Base-by-base conservation (phyloP, 768 basidiomycete species). In the Calocybe gangraenosa region DNA sequence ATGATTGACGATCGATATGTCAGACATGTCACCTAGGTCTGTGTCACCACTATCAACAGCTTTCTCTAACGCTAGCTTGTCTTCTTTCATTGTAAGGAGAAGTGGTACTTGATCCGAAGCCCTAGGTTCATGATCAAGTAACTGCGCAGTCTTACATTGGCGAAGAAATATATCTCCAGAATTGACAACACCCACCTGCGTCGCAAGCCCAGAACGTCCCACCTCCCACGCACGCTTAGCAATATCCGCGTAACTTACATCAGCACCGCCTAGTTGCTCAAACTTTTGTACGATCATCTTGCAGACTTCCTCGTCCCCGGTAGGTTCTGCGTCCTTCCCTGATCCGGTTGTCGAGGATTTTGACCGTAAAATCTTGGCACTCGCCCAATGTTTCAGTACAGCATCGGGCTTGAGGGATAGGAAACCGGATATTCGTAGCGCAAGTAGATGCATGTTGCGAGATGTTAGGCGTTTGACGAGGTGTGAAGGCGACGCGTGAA, bases 1-100 rank as follows among this genome's bases (percentile, higher is more conserved):
- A 8, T 15, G 15, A 41, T 34, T 76, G 19, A 14, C 18, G 40
- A 28, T 10, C 13, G 23, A n/a, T 7, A 35, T n/a, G 34, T 14
- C 6, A 21, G n/a, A 4, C 56, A 20, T 19, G 14, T 40, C 37
- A 95, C 94, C 85, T 2, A 99, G 76, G 65, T 99, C 93, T 0
- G 92, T 92, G 59, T 98, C 93, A 0, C 94, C 95, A 54, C 92
- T 95, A 51, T 92, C 87, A 14, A 94, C 85, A 3, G 95, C 92
- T 61, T 95, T 97, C 42, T 76, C 65, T 19, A 98, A 67, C 2
- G 94, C 96, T 6, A 92, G 62, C 37, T 79, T 79, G 55, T 97
- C 94, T 64, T 97, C 91, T 57, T 94, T 91, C 96, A 99, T 99
- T 41, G 74, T 78, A 8, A 98, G 67, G 40, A 98, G 65, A n/a